Evolutionary conservation across 768 basidiomycete species (phyloP), one percentile per base, ranked within the genome.

Genomic region (Mycena leptocephala): DNA sequence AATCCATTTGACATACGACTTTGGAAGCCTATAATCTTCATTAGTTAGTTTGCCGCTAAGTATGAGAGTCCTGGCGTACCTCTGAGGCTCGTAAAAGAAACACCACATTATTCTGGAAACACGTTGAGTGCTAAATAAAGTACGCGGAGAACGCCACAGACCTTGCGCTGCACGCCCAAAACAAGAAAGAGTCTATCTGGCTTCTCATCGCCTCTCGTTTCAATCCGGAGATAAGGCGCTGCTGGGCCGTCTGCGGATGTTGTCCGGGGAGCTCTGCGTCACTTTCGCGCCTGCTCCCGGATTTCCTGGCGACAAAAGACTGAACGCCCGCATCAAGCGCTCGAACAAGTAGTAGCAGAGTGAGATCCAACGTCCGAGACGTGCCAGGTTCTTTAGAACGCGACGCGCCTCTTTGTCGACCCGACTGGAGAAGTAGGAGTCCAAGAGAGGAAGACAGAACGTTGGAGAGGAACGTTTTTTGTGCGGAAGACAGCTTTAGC

Each of bases 101-200:
- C 95, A 95, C 95, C 95, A 96, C 94, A 96, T 95, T 68, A 96
- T 95, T 80, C 95, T 96, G 26, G 32, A 69, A 53, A 30, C 30
- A 73, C 46, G 37, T 65, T 64, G 39, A 81, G 67, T 69, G 43
- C 72, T 24, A 67, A 43, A 48, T 68, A 59, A 33, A 70, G 53
- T 16, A 67, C 48, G 41, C 53, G n/a, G 63, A 71, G 59, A 37
- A 46, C 9, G 24, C 2, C 43, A 83, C 87, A 35, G 74, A 95
- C 95, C 95, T 92, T 37, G 94, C 93, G 74, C 94, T 94, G 78
- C 92, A 92, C 18, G 90, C 90, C 95, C 95, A 96, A 79, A 96
- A 96, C 16, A 94, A 84, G 14, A 95, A 79, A 0, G 93, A 92
- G 80, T 96, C 95, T 26, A 95, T 80, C 56, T 87, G 88, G 0